Conservation (phyloP, 1,139 yeast species). For the Pichia sp. region DNA sequence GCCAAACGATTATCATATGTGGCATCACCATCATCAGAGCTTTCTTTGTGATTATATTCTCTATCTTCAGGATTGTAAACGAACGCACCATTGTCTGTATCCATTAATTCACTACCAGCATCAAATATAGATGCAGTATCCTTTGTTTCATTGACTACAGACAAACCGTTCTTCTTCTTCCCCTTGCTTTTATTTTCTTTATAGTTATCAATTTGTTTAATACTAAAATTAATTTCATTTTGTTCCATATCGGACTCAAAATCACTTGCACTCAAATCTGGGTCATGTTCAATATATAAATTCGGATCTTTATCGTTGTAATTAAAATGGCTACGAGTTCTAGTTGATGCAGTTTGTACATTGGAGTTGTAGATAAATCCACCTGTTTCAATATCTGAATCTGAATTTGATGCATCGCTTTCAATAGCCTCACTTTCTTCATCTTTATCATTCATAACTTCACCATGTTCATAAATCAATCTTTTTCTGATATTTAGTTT, state of each 20-base stretch:
- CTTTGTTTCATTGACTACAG: background rate
- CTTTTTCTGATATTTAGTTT: slow-evolving; percentile 70
- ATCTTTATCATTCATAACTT: slow-evolving; percentile 28
- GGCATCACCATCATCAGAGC: background rate
- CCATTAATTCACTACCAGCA: background rate
- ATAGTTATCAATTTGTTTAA: slow-evolving; percentile 1
- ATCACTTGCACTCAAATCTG: slow-evolving; percentile 17
- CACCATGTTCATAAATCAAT: slow-evolving; percentile 60
- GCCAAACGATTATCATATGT: slow-evolving; percentile 8
- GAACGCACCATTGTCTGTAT: slow-evolving; percentile 2
- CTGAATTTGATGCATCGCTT: slow-evolving; percentile 11
- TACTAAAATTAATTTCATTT: background rate
- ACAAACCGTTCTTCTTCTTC: background rate
- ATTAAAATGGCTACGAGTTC: slow-evolving; percentile 11
- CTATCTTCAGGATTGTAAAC: slow-evolving; percentile 6
- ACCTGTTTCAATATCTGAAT: slow-evolving; percentile 16
- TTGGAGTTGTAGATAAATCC: slow-evolving; percentile 16
- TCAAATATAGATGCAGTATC: background rate
- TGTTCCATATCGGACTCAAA: slow-evolving; percentile 11
- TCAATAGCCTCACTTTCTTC: slow-evolving; percentile 8
- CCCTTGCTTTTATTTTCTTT: background rate
- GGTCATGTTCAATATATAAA: slow-evolving; percentile 1
- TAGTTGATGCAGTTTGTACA: slow-evolving; percentile 8
- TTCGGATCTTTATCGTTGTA: background rate
- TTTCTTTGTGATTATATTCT: background rate